Evolutionary conservation across 371 early-diverging fungal species (phyloP), one percentile per base, ranked within the genome.

Genomic region (Mortierella sp.): DNA sequence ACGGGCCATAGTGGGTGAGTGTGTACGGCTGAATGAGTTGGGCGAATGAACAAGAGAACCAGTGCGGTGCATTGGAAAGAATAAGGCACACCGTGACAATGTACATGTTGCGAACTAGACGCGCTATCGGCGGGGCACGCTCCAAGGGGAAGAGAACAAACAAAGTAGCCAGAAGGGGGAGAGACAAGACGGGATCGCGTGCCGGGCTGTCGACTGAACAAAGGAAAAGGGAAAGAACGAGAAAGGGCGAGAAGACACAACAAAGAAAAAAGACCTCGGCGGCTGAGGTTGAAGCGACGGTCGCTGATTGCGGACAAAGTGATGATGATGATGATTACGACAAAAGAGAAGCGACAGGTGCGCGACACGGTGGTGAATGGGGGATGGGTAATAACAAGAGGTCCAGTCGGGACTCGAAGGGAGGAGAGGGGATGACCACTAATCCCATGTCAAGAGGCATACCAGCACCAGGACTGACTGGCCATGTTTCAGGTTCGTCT

Each of bases 301-400:
- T 46, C 48, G 2, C 4, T 64, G 40, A 37, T 34, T 5, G 53
- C 24, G 34, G 19, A 21, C 9, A 21, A 37, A 21, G 11, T 4
- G 59, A 31, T 31, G 21, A 37, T 64, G 64, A 64, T 64, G 64
- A 37, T 64, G 64, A 37, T 64, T 37, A 64, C 37, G 34, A 64
- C 64, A 37, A 64, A 64, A 31, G 19, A 16, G 19, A 3, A 55
- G 26, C 24, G 19, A 34, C 8, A 34, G 31, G 26, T 55, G 9
- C 55, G 55, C 55, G 26, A 55, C 55, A n/a, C 6, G 34, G n/a
- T 13, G 57, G 57, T 3, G 57, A 31, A 13, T 31, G 31, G 13
- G 16, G 54, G 24, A 16, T 28, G 59, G 14, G 28, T 14, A 0
- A 4, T 28, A 13, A 53, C 6, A 24, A 9, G 64, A 37, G 64